Base-by-base conservation (phyloP, 805 yeast genomes). In the Monosporozyma unispora region DNA sequence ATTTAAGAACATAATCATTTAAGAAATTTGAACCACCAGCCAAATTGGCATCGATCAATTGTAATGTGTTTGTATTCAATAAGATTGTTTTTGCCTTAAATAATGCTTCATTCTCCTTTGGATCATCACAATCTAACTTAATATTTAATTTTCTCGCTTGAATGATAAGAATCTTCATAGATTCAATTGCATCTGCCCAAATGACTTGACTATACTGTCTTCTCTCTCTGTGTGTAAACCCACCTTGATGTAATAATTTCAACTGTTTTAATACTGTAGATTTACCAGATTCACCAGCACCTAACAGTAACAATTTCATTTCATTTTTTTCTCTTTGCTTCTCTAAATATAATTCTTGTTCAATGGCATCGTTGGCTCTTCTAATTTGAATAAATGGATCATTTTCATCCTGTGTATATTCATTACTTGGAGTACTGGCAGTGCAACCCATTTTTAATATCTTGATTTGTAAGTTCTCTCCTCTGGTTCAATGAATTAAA, bases 251-350 rank as follows among this genome's bases (percentile, higher is more conserved):
- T 40, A 89, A 66, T 16, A 93, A 72, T 57, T 85, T 80, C 80
- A 90, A 76, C 64, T 90, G 97, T 66, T 90, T 90, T 55, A 90
- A 69, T 6, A 90, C 96, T 0, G 98, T 90, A 2, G 96, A 85
- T 63, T 90, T 90, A 5, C 98, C 97, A 47, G 91, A 82, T 63
- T 90, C 98, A 4, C 97, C 98, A 0, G 98, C 87, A 40, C 98
- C 96, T 33, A 89, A 69, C n/a, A 91, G 71, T 38, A 91, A 67
- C 52, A 91, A 71, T 63, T 84, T 87, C 33, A 84, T 76, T 56
- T 78, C 82, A 52, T 78, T 77, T 57, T 74, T 78, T 44, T 77
- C 81, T 45, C 72, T 69, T 51, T 75, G 77, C 52, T 75, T 77
- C 51, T 71, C 77, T 53, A 73, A 68, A 53, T 73, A 75, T 49